Percentiles rank a stretch among this genome's conserved stretches.
Evolutionary conservation across 768 basidiomycete species (phyloP).

Genomic region (Serendipita sp.): DNA sequence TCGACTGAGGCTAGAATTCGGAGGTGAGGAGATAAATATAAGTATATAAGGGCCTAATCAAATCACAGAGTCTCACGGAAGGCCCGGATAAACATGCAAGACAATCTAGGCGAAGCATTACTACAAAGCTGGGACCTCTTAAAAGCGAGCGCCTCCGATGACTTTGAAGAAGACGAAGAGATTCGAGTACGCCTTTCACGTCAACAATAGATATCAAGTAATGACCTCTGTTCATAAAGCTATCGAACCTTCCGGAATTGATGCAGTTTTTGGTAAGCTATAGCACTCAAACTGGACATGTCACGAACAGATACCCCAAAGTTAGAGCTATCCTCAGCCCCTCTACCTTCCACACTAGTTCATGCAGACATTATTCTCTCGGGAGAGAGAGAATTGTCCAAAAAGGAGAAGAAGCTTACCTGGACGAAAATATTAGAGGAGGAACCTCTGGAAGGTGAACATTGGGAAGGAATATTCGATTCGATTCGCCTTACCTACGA

Average conservation of each 20-base stretch:
- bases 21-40: neutral
- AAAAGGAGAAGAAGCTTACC: constrained; percentile 27
- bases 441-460: constrained; percentile 72
- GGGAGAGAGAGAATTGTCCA: constrained; percentile 30
- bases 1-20: neutral
- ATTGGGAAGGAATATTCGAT: constrained; percentile 44
- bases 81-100: constrained; percentile 49
- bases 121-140: constrained; percentile 34
- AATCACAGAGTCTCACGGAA: constrained; percentile 40
- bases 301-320: constrained; percentile 15
- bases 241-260: constrained; percentile 49
- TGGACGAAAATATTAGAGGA: constrained; percentile 70
- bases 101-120: constrained; percentile 44
- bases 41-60: neutral
- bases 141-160: constrained; percentile 30
- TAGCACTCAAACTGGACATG: neutral
- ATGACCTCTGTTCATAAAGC: constrained; percentile 20
- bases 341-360: constrained; percentile 30
- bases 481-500: neutral
- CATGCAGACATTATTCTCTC: constrained; percentile 38
- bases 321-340: constrained; percentile 41
- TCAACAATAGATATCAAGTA: neutral
- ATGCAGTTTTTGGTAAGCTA: constrained; percentile 46
- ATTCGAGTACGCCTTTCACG: constrained; percentile 31
- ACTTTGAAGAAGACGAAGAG: constrained; percentile 45